Conservation (phyloP, 2,329 filamentous ascomycete genomes). For the Bertia moriformis region DNA sequence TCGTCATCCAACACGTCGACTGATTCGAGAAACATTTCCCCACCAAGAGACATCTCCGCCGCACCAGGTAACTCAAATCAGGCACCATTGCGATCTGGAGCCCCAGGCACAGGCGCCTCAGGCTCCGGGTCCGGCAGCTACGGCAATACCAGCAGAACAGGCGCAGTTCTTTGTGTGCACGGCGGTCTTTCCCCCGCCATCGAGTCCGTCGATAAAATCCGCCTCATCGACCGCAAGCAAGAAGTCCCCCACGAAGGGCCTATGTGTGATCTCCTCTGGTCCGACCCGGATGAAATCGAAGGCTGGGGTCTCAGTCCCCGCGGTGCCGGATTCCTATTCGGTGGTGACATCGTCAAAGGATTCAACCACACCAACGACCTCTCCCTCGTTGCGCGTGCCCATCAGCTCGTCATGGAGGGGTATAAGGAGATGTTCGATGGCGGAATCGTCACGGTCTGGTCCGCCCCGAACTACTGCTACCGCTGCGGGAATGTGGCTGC, state of each 20-base stretch:
- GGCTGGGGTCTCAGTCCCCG: conserved; percentile 91
- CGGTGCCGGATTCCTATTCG: conserved; percentile 89
- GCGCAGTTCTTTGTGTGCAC: conserved; percentile 88
- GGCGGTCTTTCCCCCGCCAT: conserved; percentile 83
- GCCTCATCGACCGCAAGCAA: conserved; percentile 87
- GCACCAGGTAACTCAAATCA: conserved; percentile 24
- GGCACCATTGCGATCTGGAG: conserved; percentile 40
- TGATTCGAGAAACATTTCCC: conserved; percentile 12
- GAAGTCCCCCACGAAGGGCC: conserved; percentile 96
- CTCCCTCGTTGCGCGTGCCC: conserved; percentile 78
- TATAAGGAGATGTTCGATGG: conserved; percentile 99
- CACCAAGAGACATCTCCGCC: conserved; percentile 15
- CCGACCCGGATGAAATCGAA: conserved; percentile 93
- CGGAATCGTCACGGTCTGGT: conserved; percentile 97
- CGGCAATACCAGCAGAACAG: conserved; percentile 52
- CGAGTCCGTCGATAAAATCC: conserved; percentile 88
- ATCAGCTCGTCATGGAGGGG: conserved; percentile 97
- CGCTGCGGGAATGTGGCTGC: conserved; percentile 91
- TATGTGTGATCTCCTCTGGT: conserved; percentile 98
- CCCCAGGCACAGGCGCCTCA: conserved; percentile 55
- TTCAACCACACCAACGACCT: conserved; percentile 94
- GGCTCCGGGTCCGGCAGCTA: conserved; percentile 57
- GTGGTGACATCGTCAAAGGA: conserved; percentile 82
- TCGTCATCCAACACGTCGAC: conserved; percentile 6
- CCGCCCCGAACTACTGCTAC: conserved; percentile 92